These are phyloP conservation scores for Zymoseptoria pseudotritici DNA, from an alignment of 2,329 filamentous ascomycete species.

Conservation along the genomic window DNA sequence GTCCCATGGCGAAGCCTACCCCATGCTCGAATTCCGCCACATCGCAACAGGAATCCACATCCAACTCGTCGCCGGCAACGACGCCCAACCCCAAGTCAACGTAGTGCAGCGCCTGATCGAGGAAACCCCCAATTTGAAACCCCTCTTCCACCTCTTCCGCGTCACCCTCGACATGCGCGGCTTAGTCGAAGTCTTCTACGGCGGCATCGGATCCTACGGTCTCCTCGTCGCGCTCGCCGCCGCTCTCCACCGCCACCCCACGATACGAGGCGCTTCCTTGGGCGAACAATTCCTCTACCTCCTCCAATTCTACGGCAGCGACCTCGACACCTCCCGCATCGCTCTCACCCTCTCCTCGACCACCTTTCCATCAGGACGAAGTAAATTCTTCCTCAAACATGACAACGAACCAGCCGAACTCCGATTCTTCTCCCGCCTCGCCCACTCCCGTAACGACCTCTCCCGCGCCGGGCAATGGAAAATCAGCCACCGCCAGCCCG, in stretches of 20 bases:
- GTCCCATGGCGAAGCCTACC: slow-evolving; percentile 25
- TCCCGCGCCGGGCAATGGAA: slow-evolving; percentile 30
- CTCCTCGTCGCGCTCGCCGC: slow-evolving; percentile 52
- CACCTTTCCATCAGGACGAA: not conserved
- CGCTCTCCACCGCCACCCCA: slow-evolving; percentile 30
- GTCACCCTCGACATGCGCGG: slow-evolving; percentile 44
- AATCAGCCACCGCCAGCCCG: slow-evolving; percentile 29
- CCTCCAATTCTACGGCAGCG: slow-evolving; percentile 42
- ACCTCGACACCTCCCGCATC: slow-evolving; percentile 30
- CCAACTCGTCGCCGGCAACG: slow-evolving; percentile 44
- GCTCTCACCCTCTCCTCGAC: not conserved
- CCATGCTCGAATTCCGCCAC: slow-evolving; percentile 40
- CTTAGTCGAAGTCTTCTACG: slow-evolving; percentile 40
- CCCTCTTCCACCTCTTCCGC: slow-evolving; percentile 45
- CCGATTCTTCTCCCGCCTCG: too few species aligned
- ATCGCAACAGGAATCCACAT: slow-evolving; percentile 42
- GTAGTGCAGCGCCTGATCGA: slow-evolving; percentile 41
- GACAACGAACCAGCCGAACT: not conserved
- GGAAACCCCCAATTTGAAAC: slow-evolving; percentile 43
- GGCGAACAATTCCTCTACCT: slow-evolving; percentile 42
- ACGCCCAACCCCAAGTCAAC: slow-evolving; percentile 34
- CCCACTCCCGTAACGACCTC: slow-evolving; percentile 9
- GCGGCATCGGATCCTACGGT: slow-evolving; percentile 48
- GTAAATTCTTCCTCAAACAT: slow-evolving; percentile 31
- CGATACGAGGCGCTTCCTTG: slow-evolving; percentile 19